Base-by-base conservation (phyloP, 805 yeast genomes). In the Candida ipomoeae region DNA sequence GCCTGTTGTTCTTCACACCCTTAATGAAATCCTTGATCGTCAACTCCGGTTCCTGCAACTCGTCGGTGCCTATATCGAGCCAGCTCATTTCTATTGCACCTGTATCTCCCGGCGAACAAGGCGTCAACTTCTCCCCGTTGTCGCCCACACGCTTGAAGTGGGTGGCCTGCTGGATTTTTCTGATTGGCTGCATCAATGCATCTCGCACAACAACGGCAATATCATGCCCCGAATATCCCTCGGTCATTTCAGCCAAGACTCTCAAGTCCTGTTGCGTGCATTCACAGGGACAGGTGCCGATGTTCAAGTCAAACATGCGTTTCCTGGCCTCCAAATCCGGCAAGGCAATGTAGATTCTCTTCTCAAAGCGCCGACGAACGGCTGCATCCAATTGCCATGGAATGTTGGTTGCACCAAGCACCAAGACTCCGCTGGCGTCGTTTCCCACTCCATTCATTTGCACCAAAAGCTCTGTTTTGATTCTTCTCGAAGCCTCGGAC, bases 321-420 rank as follows among this genome's bases (percentile, higher is more conserved):
- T 89, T 81, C 58, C 99, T 78, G 3, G 97, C 96, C 54, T 88
- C 90, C n/a, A 81, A 80, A 53, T 94, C 99, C 0, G 99, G 99
- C 50, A 94, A 75, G 3, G 99, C 86, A 55, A 94, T 94, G 66
- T 94, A 94, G 53, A 94, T 94, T 71, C 99, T 83, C 59, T 87
- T 83, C 68, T 94, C 99, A 62, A 94, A 94, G 68, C 99, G 84
- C 72, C 99, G 84, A 68, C 99, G 81, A 44, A 94, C 89, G 6
- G 99, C 99, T 42, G 97, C 89, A 68, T 94, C 99, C 58, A 94
- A 76, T 71, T 92, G 97, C 99, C 99, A 94, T 17, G 99, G 99
- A 53, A 94, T 94, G 67, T 94, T 94, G 6, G 99, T 94, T 1
- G 99, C 99, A 29, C 99, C 99, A 47, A 94, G 75, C 0, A 94